A percentile compares a stretch with the other conserved stretches of the same genome.
phyloP scores from a whole-genome alignment of 495 filamentous ascomycete species.

The Lophiotrema nucula region DNA sequence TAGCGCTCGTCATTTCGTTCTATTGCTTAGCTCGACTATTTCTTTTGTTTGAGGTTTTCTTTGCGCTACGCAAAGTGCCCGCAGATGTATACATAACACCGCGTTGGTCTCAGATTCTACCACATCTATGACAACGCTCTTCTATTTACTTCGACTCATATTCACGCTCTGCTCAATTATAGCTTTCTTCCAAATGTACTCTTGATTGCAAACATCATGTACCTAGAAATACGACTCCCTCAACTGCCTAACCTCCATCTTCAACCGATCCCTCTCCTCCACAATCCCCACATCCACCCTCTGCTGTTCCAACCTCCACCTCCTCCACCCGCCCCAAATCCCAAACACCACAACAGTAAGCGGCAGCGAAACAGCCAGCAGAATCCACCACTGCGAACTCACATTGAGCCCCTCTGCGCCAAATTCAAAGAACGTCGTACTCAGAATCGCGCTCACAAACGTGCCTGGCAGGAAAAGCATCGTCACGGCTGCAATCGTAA shows the following conservation, averaged over 20 bases:
- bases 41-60: conserved; percentile 8
- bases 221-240: background rate
- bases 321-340: background rate
- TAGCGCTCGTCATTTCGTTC: background rate
- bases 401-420: background rate
- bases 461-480: conserved; percentile 45
- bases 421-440: conserved; percentile 22
- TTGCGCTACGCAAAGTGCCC: conserved; percentile 2
- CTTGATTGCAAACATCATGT: background rate
- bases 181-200: background rate
- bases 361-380: background rate
- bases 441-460: conserved; percentile 33
- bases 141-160: background rate
- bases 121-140: background rate
- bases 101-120: conserved; percentile 3
- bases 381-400: background rate
- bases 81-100: background rate
- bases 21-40: too few species aligned
- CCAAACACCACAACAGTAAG: background rate
- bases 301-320: background rate
- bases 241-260: background rate
- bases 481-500: conserved; percentile 43
- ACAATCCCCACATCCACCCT: background rate
- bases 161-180: background rate
- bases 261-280: background rate